These are phyloP conservation scores for Talaromyces thailandensis DNA, from an alignment of 495 filamentous ascomycete genomes.

Conservation along the genomic window DNA sequence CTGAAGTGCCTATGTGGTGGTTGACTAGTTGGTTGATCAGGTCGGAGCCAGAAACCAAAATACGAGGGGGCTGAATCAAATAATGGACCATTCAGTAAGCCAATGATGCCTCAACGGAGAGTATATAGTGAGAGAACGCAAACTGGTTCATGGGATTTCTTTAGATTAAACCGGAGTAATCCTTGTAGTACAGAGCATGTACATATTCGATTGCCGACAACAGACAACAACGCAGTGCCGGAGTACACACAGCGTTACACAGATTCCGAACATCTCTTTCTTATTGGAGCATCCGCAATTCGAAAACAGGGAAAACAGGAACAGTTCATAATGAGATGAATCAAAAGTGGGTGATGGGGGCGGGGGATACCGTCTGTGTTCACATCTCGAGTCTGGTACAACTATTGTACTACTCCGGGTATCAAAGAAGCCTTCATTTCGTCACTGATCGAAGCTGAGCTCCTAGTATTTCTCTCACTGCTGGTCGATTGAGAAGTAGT, in stretches of 20 bases:
- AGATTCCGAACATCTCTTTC: not conserved
- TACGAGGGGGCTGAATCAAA: slow-evolving; percentile 17
- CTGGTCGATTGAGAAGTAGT: not conserved
- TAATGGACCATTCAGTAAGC: slow-evolving; percentile 6
- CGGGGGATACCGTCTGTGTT: not conserved
- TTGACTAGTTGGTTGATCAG: no score
- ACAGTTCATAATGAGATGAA: not conserved
- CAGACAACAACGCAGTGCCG: not conserved
- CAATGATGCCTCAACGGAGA: no score
- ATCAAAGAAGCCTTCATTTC: not conserved
- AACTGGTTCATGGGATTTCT: not conserved
- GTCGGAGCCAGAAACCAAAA: no score
- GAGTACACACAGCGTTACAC: not conserved
- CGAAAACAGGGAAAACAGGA: not conserved
- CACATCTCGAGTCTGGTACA: not conserved
- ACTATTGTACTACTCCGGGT: not conserved
- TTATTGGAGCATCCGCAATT: not conserved
- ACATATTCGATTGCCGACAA: not conserved
- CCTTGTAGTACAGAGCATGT: not conserved
- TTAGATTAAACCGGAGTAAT: not conserved
- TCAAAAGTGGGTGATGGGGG: not conserved
- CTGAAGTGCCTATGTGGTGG: no score
- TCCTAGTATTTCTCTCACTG: not conserved
- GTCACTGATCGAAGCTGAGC: not conserved
- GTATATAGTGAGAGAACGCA: no score